Conservation (phyloP, 1,139 yeast species). For the Blastobotrys capitulatus region DNA sequence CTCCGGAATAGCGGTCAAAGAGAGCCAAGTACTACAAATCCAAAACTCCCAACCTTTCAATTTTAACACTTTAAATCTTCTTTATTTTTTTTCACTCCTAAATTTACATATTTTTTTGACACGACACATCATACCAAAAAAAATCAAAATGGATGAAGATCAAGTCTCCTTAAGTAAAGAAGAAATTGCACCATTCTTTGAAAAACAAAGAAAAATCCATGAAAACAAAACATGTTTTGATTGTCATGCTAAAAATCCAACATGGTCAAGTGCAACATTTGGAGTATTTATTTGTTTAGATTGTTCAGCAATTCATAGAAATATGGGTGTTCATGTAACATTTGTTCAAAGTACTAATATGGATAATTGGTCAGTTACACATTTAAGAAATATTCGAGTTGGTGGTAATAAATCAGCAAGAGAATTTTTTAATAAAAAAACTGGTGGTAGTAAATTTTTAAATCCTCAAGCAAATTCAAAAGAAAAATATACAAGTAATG, state of each 20-base stretch:
- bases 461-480: constrained; percentile 55
- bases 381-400: constrained; percentile 80
- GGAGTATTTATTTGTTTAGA: constrained; percentile 92
- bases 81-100: too few relatives aligned
- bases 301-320: constrained; percentile 96
- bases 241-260: constrained; percentile 90
- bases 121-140: too few relatives aligned
- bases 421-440: constrained; percentile 74
- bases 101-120: too few relatives aligned
- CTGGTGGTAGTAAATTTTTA: constrained; percentile 75
- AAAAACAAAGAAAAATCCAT: constrained; percentile 53
- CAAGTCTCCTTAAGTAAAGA: constrained; percentile 50
- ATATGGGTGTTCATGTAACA: constrained; percentile 92
- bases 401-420: constrained; percentile 89
- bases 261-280: constrained; percentile 97
- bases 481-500: constrained; percentile 72
- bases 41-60: too few relatives aligned
- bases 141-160: constrained; percentile 33
- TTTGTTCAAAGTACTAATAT: constrained; percentile 89
- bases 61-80: too few relatives aligned
- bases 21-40: too few relatives aligned
- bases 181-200: constrained; percentile 56
- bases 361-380: constrained; percentile 90
- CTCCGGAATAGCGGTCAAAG: too few relatives aligned
- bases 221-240: constrained; percentile 83